Evolutionary conservation across 2,329 filamentous ascomycete genomes (phyloP).

Genomic region (Penicillium digitatum): DNA sequence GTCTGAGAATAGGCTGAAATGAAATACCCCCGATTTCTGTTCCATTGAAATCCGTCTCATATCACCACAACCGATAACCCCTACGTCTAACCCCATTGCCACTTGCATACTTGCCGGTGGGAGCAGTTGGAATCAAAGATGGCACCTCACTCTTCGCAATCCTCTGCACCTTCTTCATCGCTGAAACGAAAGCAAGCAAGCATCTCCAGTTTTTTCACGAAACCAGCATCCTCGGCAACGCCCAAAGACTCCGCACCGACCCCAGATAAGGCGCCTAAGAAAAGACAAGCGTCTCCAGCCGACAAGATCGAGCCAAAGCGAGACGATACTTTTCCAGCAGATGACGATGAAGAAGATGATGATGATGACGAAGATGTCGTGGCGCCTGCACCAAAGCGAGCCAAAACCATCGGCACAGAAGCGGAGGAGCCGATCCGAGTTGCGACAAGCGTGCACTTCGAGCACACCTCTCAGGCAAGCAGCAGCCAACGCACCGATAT

Average conservation of each 20-base stretch:
- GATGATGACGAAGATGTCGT: conserved; percentile 39
- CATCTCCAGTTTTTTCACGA: conserved; percentile 81
- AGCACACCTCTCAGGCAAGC: conserved; percentile 31
- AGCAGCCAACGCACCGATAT: conserved; percentile 53
- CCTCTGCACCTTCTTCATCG: conserved; percentile 32
- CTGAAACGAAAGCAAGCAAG: conserved; percentile 58
- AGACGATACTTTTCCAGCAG: neutral
- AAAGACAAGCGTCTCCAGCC: conserved; percentile 11
- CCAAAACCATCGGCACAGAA: conserved; percentile 26
- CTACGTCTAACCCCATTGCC: neutral
- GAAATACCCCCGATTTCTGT: neutral
- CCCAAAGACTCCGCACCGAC: conserved; percentile 10
- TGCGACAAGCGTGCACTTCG: conserved; percentile 1
- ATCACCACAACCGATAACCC: neutral
- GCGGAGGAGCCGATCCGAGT: conserved; percentile 8
- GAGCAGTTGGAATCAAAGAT: conserved; percentile 18
- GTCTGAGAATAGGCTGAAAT: neutral
- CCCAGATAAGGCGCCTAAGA: conserved; percentile 6
- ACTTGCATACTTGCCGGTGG: neutral
- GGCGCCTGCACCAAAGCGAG: conserved; percentile 42
- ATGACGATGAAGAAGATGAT: conserved; percentile 10
- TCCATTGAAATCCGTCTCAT: neutral
- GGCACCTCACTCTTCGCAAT: conserved; percentile 34
- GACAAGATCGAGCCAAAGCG: conserved; percentile 3
- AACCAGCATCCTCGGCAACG: conserved; percentile 30